Base-by-base conservation (phyloP, 192 early-diverging fungal genomes). In the Jimgerdemannia lactiflua region DNA sequence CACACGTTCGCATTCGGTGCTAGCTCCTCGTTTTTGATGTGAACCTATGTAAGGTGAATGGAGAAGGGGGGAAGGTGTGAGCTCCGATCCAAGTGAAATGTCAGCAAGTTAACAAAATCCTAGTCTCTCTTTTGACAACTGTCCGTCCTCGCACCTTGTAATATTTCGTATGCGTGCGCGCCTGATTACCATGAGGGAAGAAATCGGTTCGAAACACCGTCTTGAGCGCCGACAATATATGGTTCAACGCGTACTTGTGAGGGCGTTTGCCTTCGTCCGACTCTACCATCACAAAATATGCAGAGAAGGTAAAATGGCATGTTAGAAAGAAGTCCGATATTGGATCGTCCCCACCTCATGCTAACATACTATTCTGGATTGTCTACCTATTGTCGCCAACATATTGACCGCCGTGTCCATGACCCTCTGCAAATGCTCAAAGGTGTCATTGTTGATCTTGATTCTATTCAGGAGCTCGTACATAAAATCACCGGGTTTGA, bases 401-500 rank as follows among this genome's bases (percentile, higher is more conserved):
- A 81, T 14, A 19, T 29, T 64, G 43, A 83, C 42, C 3, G 71
- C 76, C 42, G 19, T 41, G 29, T 83, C 82, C 19, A 84, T 80
- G 3, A 71, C 77, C 29, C 71, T 49, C 49, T 39, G 74, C 4
- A 75, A 42, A 29, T 43, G 67, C 9, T 44, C 42, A 3, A 77
- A 44, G 18, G 19, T 80, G 20, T 6, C 44, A 18, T 39, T n/a
- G 42, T 72, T 44, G 42, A 80, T 72, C 1, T 64, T 42, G 39
- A 74, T 69, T 29, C 3, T 64, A 29, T 43, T 63, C 41, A 86
- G 76, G 1, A 86, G 71, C 43, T 84, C 73, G 39, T 78, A 80
- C 43, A 86, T 79, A 43, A 65, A 86, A 4, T 70, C 68, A 3
- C 84, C 85, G 3, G 74, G 76, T 44, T 75, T 43, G 70, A 73